These are phyloP conservation scores for Fusarium bulbicola DNA, from an alignment of 2,329 filamentous ascomycete species.

Conservation along the genomic window DNA sequence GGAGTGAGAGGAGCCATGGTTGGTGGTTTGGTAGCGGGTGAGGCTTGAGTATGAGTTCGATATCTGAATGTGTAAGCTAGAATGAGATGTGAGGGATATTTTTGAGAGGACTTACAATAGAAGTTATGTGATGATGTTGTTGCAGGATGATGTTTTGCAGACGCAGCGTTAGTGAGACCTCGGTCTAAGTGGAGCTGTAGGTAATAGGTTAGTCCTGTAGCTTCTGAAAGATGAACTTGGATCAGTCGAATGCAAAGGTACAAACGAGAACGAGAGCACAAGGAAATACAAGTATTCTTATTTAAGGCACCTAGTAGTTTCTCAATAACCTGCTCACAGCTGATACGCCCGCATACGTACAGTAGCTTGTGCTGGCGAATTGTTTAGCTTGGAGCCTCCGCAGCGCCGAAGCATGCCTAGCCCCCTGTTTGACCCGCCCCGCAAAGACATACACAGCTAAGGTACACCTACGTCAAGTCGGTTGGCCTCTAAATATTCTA, in stretches of 20 bases:
- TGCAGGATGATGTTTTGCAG: background rate
- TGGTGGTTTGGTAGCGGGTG: constrained; percentile 5
- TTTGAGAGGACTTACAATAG: background rate
- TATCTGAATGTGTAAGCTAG: background rate
- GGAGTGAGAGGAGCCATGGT: constrained; percentile 66
- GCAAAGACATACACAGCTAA: constrained; percentile 2
- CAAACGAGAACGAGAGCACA: background rate
- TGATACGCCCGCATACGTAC: constrained; percentile 13
- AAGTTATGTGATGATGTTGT: background rate
- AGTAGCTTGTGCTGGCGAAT: constrained; percentile 20
- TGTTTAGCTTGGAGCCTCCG: constrained; percentile 23
- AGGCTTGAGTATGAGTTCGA: background rate
- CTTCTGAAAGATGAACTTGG: background rate
- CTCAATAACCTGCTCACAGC: constrained; percentile 2
- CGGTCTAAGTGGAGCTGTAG: constrained; percentile 25
- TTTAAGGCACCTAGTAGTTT: constrained; percentile 1
- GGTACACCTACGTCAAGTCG: background rate
- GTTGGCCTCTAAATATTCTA: constrained; percentile 2
- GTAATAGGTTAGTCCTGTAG: background rate
- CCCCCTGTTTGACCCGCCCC: constrained; percentile 7
- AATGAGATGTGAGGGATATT: background rate
- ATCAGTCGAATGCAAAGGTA: background rate
- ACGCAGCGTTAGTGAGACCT: constrained; percentile 10
- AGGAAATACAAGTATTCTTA: constrained; percentile 25
- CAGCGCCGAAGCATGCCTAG: constrained; percentile 33